Evolutionary conservation across 176 grass and related monocot genomes (phyloP).

Genomic region (Oryza meyeriana): DNA sequence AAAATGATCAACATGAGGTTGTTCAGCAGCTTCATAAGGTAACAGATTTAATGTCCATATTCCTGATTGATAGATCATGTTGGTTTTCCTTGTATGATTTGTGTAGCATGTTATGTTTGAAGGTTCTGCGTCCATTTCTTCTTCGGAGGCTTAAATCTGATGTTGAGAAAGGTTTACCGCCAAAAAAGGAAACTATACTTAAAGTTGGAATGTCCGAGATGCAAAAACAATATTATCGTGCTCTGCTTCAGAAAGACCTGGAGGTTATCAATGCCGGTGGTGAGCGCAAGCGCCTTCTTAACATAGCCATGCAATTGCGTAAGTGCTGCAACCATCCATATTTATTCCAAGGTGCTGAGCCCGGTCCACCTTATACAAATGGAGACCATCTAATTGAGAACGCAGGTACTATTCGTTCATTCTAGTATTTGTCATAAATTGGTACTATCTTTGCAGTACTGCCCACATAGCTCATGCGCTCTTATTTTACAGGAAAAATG

Average conservation of each 20-base stretch:
- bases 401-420: slow-evolving; percentile 44
- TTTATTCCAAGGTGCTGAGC: slow-evolving; percentile 79
- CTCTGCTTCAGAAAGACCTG: slow-evolving; percentile 74
- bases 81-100: slow-evolving; percentile 10
- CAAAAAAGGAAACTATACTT: slow-evolving; percentile 78
- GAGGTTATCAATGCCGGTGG: slow-evolving; percentile 77
- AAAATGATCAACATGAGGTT: slow-evolving; percentile 83
- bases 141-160: slow-evolving; percentile 77
- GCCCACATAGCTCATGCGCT: background rate
- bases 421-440: background rate
- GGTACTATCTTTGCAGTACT: background rate
- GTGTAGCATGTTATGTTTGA: slow-evolving; percentile 18
- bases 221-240: slow-evolving; percentile 80
- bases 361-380: slow-evolving; percentile 77
- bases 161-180: slow-evolving; percentile 74
- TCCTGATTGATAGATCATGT: background rate
- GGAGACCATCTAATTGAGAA: slow-evolving; percentile 82
- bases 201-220: slow-evolving; percentile 83
- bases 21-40: slow-evolving; percentile 94
- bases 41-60: slow-evolving; percentile 7
- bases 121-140: slow-evolving; percentile 85
- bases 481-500: slow-evolving; percentile 68
- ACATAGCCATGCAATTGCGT: slow-evolving; percentile 80
- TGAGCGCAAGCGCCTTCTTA: slow-evolving; percentile 68
- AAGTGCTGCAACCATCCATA: slow-evolving; percentile 92